phyloP scores from a whole-genome alignment of 768 basidiomycete species.

The Suillus cothurnatus region DNA sequence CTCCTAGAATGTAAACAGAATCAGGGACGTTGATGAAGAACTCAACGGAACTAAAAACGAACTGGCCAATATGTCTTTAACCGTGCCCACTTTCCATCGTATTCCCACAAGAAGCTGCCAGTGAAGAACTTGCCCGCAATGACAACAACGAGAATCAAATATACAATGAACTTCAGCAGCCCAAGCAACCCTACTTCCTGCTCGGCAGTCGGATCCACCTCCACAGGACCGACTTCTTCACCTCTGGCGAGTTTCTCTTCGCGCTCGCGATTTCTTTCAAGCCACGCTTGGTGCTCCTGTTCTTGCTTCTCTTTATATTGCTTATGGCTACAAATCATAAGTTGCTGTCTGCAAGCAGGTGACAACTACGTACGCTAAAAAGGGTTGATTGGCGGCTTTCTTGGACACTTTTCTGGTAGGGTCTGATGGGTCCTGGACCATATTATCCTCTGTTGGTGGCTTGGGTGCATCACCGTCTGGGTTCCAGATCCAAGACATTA shows the following conservation, averaged over 20 bases:
- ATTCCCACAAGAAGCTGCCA: conserved; percentile 86
- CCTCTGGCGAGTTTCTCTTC: conserved; percentile 74
- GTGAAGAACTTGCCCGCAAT: conserved; percentile 84
- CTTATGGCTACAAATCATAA: conserved; percentile 51
- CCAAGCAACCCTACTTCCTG: conserved; percentile 66
- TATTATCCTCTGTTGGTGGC: conserved; percentile 43
- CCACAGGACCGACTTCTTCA: conserved; percentile 71
- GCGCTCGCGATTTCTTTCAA: conserved; percentile 69
- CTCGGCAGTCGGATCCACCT: conserved; percentile 71
- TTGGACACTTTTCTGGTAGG: conserved; percentile 72
- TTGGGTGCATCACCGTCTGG: conserved; percentile 39
- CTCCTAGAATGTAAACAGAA: conserved; percentile 35
- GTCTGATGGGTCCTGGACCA: conserved; percentile 63
- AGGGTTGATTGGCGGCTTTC: conserved; percentile 85
- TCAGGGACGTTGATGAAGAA: conserved; percentile 1
- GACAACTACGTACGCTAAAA: conserved; percentile 64
- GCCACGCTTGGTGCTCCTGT: conserved; percentile 62
- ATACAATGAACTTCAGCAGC: conserved; percentile 69
- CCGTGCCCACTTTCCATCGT: conserved; percentile 62
- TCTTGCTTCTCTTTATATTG: conserved; percentile 66
- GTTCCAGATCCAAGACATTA: conserved; percentile 72
- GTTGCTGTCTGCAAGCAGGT: neutral
- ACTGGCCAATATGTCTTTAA: conserved; percentile 70
- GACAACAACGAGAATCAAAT: conserved; percentile 50
- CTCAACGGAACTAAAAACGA: conserved; percentile 24